Evolutionary conservation across 805 yeast species (phyloP), one percentile per base, ranked within the genome.

Genomic region (Metschnikowia drakensbergensis): DNA sequence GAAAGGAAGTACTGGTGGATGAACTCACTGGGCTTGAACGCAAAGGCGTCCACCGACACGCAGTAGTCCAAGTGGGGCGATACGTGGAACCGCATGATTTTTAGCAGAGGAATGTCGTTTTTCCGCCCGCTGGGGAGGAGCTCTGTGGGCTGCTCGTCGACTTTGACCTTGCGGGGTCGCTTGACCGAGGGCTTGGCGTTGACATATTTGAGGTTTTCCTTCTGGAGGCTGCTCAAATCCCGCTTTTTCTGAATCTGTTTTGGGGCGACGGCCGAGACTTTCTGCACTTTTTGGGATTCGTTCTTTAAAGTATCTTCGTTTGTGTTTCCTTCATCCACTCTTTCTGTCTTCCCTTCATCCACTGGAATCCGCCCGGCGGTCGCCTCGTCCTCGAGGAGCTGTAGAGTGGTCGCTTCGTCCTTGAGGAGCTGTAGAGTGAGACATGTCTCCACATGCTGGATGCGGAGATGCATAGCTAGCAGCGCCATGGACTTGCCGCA

Each of bases 41-140:
- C 68, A 65, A 86, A 80, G 0, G 90, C 90, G 66, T 86, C 94
- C 26, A 86, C 88, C 2, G 75, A 58, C 0, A 83, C 77, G 2
- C 80, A 55, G 47, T 73, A 67, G 37, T 61, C 59, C 9, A 51
- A 49, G 3, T 11, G 31, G 4, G 6, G 50, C 4, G 51, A 41
- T 4, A 49, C 41, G 6, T 63, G 67, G 48, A 85, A 81, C 0
- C 62, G 54, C 17, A 85, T 55, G 4, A 76, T 69, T 58, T 85
- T 85, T 45, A 81, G 71, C 0, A 68, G 67, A 0, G 89, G 89
- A 2, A 83, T 74, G 1, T 72, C 72, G 26, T 59, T 65, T 46
- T 39, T 55, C 6, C 57, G 48, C 10, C 46, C 26, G 27, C 49
- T 47, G 27, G 54, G 53, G 3, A 57, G 52, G 5, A 57, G 46